Base-by-base conservation (phyloP, 345 rosid genomes). In the Draba incana region DNA sequence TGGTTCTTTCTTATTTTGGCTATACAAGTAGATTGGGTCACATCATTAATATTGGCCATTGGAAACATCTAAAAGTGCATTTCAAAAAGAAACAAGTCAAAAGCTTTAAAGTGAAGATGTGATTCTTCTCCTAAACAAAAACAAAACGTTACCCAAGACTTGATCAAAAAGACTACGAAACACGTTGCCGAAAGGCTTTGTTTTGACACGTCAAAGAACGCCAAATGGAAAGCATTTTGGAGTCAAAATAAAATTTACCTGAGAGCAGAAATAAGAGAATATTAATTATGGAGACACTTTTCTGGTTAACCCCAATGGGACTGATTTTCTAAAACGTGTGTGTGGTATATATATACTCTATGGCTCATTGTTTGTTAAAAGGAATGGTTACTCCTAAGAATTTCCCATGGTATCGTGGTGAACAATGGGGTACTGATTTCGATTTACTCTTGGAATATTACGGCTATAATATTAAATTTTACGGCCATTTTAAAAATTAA, bases 251-350 rank as follows among this genome's bases (percentile, higher is more conserved):
- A 46, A 8, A 0, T 25, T 15, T 35, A 10, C 39, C 8, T 8
- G 49, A 42, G 51, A 39, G 41, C 38, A 49, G 47, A 45, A 50
- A 52, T 47, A 64, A 6, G 54, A 15, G 44, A 38, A 38, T 25
- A 11, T 14, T 51, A 27, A 42, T 39, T 14, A 10, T 57, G 33
- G 20, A 63, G 30, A 47, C 9, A 35, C n/a, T n/a, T n/a, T n/a
- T n/a, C n/a, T n/a, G n/a, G n/a, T 35, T 63, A 37, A 49, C 56
- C 20, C 20, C 20, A 20, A 20, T 20, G 20, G 20, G 20, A 20
- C 20, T 20, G 20, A 20, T 20, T 20, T 20, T 20, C 20, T 20
- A 20, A 20, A 20, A 20, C 20, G 20, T 20, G 20, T 20, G 20
- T 20, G 20, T 20, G 20, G 20, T 20, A 20, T 20, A 20, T 20